Conservation (phyloP, 2,329 filamentous ascomycete species). For the Rhynchosporium secalis region DNA sequence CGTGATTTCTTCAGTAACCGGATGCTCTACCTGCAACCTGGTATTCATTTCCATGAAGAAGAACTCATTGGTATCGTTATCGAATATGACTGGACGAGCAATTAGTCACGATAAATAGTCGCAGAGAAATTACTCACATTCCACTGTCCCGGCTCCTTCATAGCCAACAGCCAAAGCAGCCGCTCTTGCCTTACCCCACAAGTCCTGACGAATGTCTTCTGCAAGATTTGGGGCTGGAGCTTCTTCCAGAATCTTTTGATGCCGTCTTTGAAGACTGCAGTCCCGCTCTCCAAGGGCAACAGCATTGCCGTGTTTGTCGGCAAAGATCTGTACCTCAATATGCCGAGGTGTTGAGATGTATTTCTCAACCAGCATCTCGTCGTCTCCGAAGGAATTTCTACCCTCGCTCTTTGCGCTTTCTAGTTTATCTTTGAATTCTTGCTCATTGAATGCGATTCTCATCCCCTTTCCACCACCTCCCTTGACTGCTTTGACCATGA, state of each 20-base stretch:
- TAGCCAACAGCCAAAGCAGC: slow-evolving; percentile 77
- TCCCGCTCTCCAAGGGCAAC: slow-evolving; percentile 86
- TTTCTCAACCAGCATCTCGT: slow-evolving; percentile 81
- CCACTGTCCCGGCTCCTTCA: slow-evolving; percentile 84
- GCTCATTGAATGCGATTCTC: slow-evolving; percentile 67
- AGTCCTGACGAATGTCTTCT: slow-evolving; percentile 56
- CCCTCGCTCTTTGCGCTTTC: slow-evolving; percentile 74
- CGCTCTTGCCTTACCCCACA: slow-evolving; percentile 67
- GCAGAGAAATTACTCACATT: slow-evolving; percentile 61
- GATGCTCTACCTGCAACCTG: slow-evolving; percentile 92
- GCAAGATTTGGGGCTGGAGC: slow-evolving; percentile 73
- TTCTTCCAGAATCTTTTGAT: slow-evolving; percentile 91
- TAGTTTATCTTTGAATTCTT: slow-evolving; percentile 70
- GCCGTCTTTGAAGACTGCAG: slow-evolving; percentile 81
- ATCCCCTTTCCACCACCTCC: slow-evolving; percentile 86
- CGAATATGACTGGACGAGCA: slow-evolving; percentile 73
- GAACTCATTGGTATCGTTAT: slow-evolving; percentile 77
- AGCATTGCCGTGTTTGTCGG: slow-evolving; percentile 75
- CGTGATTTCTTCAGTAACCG: slow-evolving; percentile 81
- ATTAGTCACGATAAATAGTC: slow-evolving; percentile 34
- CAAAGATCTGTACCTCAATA: slow-evolving; percentile 89
- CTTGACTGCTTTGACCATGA: slow-evolving; percentile 77
- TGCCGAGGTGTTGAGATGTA: slow-evolving; percentile 79
- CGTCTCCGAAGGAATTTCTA: slow-evolving; percentile 76
- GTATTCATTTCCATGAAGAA: slow-evolving; percentile 87